Conservation (phyloP, 1,284 basidiomycete species). For the Microbotryum intermedium region DNA sequence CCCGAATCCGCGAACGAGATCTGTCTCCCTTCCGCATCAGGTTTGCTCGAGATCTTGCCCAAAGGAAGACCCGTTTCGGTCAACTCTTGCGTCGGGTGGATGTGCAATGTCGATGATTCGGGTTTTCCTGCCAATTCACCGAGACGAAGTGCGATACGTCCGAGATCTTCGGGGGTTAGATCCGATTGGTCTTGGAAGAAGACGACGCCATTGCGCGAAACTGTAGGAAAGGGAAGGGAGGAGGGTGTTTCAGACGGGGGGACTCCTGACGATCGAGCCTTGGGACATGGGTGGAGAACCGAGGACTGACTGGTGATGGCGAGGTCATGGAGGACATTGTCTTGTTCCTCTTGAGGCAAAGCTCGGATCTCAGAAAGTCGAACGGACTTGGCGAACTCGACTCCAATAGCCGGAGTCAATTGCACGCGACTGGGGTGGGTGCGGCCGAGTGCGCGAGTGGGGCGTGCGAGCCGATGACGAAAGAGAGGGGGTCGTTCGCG, state of each 20-base stretch:
- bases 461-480: neutral
- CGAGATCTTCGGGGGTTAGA: conserved; percentile 39
- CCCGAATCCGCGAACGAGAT: neutral
- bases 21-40: conserved; percentile 17
- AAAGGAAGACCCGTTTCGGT: conserved; percentile 36
- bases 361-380: conserved; percentile 14
- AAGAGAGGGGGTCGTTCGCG: neutral
- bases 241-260: neutral
- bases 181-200: conserved; percentile 57
- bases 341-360: conserved; percentile 14
- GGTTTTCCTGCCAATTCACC: conserved; percentile 56
- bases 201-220: conserved; percentile 61
- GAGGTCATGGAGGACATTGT: conserved; percentile 14
- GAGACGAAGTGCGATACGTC: conserved; percentile 44
- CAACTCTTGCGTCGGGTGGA: conserved; percentile 54
- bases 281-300: too few relatives aligned
- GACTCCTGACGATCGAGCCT: too few relatives aligned
- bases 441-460: neutral
- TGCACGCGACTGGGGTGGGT: neutral
- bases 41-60: conserved; percentile 32
- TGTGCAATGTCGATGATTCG: conserved; percentile 50
- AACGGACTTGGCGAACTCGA: conserved; percentile 12
- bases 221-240: conserved; percentile 27
- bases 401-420: conserved; percentile 21
- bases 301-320: conserved; percentile 16